Evolutionary conservation across 2,329 filamentous ascomycete genomes (phyloP).

Genomic region (Zymoseptoria ardabiliae): DNA sequence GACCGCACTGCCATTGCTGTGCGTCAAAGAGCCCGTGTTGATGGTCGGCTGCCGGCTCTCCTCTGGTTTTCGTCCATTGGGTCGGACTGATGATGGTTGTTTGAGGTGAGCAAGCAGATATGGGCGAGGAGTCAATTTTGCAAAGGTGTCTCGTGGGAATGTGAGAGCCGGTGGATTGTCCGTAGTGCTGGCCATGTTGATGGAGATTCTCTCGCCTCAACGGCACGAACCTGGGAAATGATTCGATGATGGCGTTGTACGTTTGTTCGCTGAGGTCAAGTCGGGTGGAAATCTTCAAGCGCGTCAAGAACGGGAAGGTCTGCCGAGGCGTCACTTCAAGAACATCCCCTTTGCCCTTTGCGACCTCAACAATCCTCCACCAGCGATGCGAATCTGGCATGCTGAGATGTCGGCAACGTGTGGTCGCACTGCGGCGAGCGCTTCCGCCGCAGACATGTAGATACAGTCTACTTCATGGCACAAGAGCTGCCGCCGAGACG

Average conservation of each 20-base stretch:
- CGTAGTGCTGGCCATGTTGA: background rate
- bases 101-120: constrained; percentile 86
- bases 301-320: background rate
- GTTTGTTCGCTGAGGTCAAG: background rate
- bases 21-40: constrained; percentile 76
- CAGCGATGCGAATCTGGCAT: background rate
- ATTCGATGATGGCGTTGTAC: background rate
- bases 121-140: constrained; percentile 79
- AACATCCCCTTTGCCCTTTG: background rate
- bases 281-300: background rate
- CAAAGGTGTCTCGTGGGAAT: constrained; percentile 65
- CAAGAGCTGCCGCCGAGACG: constrained; percentile 1
- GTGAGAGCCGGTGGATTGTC: constrained; percentile 31
- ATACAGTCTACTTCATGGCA: background rate
- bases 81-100: constrained; percentile 58
- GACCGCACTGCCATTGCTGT: constrained; percentile 83
- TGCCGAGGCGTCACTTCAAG: background rate
- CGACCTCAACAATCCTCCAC: background rate
- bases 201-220: background rate
- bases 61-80: constrained; percentile 68
- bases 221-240: background rate
- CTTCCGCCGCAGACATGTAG: background rate
- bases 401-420: background rate
- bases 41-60: constrained; percentile 66
- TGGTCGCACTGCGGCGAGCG: background rate